Evolutionary conservation across 257 asterid species (phyloP).

Genomic region (Handroanthus guayacan): DNA sequence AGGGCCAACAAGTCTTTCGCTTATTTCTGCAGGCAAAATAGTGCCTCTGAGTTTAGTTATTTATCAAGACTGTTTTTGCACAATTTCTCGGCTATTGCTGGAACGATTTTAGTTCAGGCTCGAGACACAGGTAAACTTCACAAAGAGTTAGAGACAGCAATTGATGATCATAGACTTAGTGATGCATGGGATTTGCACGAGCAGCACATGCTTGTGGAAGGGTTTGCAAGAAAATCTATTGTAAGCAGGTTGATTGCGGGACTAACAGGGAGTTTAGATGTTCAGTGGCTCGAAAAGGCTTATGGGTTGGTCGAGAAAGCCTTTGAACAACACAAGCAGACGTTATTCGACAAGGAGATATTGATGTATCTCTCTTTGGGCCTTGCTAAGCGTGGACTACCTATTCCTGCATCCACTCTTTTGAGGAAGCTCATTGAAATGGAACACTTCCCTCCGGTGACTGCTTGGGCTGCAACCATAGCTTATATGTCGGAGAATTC

Average conservation of each 20-base stretch:
- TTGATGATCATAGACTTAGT: slow-evolving; percentile 54
- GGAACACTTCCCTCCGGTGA: slow-evolving; percentile 74
- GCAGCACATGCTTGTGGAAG: slow-evolving; percentile 75
- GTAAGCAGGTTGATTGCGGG: slow-evolving; percentile 63
- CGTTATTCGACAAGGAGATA: slow-evolving; percentile 64
- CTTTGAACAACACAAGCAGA: slow-evolving; percentile 66
- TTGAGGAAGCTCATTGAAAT: slow-evolving; percentile 83
- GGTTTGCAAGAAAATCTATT: slow-evolving; percentile 76
- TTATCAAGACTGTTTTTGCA: slow-evolving; percentile 37
- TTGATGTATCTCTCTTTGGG: slow-evolving; percentile 73
- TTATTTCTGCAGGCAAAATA: slow-evolving; percentile 26
- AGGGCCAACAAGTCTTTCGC: slow-evolving; percentile 36
- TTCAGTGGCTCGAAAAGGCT: slow-evolving; percentile 71
- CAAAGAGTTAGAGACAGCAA: slow-evolving; percentile 72
- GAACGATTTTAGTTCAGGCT: slow-evolving; percentile 84
- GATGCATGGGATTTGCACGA: slow-evolving; percentile 87
- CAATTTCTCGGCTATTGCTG: slow-evolving; percentile 57
- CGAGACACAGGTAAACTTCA: slow-evolving; percentile 79
- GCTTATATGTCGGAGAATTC: slow-evolving; percentile 71
- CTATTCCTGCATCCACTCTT: slow-evolving; percentile 77
- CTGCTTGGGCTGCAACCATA: slow-evolving; percentile 81
- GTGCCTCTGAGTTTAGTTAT: slow-evolving; percentile 23
- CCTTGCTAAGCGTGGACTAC: slow-evolving; percentile 74
- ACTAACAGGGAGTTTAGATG: slow-evolving; percentile 56
- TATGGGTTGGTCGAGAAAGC: slow-evolving; percentile 80